Evolutionary conservation across 108 stramenopile species (phyloP), one percentile per base, ranked within the genome.

Genomic region (Skeletonema tropicum): DNA sequence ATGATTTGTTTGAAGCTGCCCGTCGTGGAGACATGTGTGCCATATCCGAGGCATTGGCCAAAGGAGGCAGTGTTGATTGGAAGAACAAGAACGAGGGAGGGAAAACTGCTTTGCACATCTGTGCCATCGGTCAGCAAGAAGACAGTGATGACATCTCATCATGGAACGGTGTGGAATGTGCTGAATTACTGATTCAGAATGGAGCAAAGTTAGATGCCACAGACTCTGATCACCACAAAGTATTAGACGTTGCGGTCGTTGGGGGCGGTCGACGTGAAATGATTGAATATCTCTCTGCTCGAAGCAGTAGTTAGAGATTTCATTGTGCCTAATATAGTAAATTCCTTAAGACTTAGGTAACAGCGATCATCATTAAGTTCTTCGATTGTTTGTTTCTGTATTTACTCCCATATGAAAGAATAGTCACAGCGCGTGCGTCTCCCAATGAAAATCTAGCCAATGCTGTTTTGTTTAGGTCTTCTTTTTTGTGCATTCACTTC

Each of bases 1-100:
- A 66, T 52, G 90, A 86, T 49, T 72, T 94, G 73, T 91, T 74
- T 71, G 79, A 87, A 33, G 87, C 94, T 15, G 87, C 94, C 5
- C 75, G 76, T 60, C 55, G 65, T 46, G 74, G 89, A 31, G 80
- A 94, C 75, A 73, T 94, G 57, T 41, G 76, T 5, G 85, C 71
- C 19, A 77, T 86, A 60, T 86, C 87, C 3, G 73, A 76, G 62
- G 89, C 94, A 26, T 57, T 94, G 19, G 90, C 91, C 5, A 88
- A 88, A 59, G 94, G 94, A n/a, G 94, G 85, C 11, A 87, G 82
- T 58, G 87, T 85, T n/a, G 78, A 83, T 11, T 94, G 91, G 94
- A 76, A 74, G 60, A 91, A 94, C 59, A 41, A 59, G 2, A 71
- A 80, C 7, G 88, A 91, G 64, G 85, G 80, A 6, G 87, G 81